Base-by-base conservation (phyloP, 2,329 filamentous ascomycete genomes). In the Beauveria pseudobassiana region DNA sequence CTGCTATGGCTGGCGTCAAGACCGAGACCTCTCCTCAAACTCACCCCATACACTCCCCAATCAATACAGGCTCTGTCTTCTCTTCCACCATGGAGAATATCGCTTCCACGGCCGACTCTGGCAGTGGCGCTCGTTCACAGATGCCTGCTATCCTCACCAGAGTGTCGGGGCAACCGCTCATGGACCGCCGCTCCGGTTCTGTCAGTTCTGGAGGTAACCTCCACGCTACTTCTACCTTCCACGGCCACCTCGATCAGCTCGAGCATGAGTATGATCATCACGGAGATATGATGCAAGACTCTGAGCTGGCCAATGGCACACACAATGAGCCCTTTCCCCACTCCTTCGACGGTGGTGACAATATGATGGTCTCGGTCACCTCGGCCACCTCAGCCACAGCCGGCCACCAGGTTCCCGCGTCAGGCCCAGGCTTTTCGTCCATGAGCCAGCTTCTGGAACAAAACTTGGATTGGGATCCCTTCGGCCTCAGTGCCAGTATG, bases 241-340 rank as follows among this genome's bases (percentile, higher is more conserved):
- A 96, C 72, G 95, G 90, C 74, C 93, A 97, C 75, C 93, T 96
- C 76, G 90, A 96, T 76, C 91, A 96, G 81, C 86, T 98, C 75
- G 93, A 98, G 80, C 92, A 96, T 82, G 93, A 98, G 80, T 98
- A 97, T 78, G 93, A 97, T 74, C 89, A 91, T 61, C 90, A 91
- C 77, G 85, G 85, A 74, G 91, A 93, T 70, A 90, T 96, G 82
- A 86, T 96, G 74, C 93, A 97, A 70, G 90, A 96, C 64, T 79
- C 87, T 67, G 87, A 90, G 68, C 84, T 87, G 66, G 87, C 91
- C 64, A 85, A 86, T 12, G 83, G 22, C 3, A 16, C 34, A 20
- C 16, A 22, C 12, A n/a, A 7, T 7, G 59, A 61, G 22, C 5
- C 88, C 3, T 77, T 85, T 16, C 83, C 87, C 9, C 93, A 90